A percentile compares a stretch with the other conserved stretches of the same genome.
These are phyloP conservation scores for Croton setiger DNA, from an alignment of 441 rosid species.

Conservation along the genomic window DNA sequence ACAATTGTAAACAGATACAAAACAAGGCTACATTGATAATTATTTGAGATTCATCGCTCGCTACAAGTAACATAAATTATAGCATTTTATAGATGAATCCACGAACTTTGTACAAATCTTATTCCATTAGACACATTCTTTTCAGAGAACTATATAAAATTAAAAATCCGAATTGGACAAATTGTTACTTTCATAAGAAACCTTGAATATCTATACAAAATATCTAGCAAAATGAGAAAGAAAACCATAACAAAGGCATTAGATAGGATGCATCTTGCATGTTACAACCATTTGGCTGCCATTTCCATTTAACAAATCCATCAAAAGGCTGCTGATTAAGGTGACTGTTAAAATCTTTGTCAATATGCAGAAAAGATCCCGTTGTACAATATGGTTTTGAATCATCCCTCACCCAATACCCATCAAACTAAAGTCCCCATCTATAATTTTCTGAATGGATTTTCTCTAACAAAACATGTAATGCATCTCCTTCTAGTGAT, in stretches of 20 bases:
- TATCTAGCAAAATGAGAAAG: background rate
- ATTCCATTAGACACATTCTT: background rate
- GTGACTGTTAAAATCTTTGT: constrained; percentile 59
- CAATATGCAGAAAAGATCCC: constrained; percentile 66
- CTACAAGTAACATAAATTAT: background rate
- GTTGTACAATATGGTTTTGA: constrained; percentile 57
- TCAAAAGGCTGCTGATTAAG: constrained; percentile 64
- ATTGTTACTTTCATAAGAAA: background rate
- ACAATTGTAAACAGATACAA: background rate
- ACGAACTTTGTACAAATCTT: background rate
- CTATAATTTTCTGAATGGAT: constrained; percentile 16
- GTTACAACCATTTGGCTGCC: constrained; percentile 69
- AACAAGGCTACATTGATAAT: background rate
- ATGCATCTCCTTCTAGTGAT: background rate
- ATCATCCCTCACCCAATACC: constrained; percentile 62
- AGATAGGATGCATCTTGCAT: constrained; percentile 45
- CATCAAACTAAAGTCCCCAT: constrained; percentile 43
- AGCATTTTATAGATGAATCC: background rate
- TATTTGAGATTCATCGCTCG: background rate
- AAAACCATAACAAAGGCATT: background rate
- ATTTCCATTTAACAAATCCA: constrained; percentile 49
- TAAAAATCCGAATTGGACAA: background rate
- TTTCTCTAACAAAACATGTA: constrained; percentile 7
- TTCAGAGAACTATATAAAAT: background rate
- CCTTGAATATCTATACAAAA: background rate